Evolutionary conservation across 2,329 filamentous ascomycete species (phyloP).

Genomic region (Aspergillus ustus): DNA sequence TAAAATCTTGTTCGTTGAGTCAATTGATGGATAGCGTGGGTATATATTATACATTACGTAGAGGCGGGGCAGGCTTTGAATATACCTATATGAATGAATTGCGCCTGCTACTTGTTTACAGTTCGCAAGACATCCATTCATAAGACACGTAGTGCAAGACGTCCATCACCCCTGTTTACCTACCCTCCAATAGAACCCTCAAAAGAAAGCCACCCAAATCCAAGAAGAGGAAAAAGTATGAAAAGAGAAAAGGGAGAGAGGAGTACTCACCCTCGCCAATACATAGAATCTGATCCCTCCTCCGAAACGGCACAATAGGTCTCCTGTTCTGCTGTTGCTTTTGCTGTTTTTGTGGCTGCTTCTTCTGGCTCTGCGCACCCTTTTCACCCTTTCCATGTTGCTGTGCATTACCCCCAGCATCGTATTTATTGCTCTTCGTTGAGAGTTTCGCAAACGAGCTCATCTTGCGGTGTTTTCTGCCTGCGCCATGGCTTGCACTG

Average conservation of each 20-base stretch:
- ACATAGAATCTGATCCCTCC: constrained; percentile 47
- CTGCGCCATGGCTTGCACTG: constrained; percentile 5
- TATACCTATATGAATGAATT: background rate
- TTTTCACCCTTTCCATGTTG: constrained; percentile 15
- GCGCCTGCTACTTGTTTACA: background rate
- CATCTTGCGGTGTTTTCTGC: constrained; percentile 33
- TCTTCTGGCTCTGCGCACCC: background rate
- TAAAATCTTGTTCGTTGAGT: background rate
- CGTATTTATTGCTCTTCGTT: constrained; percentile 18
- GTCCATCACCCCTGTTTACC: background rate
- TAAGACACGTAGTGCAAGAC: background rate
- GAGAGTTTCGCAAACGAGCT: constrained; percentile 33
- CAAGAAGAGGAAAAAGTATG: constrained; percentile 9
- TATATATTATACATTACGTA: background rate
- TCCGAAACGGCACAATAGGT: constrained; percentile 47
- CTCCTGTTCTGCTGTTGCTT: constrained; percentile 31
- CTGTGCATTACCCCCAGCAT: constrained; percentile 9
- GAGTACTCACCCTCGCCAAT: constrained; percentile 49
- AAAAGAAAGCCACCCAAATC: background rate
- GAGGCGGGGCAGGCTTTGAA: background rate
- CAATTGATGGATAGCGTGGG: background rate
- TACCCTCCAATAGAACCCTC: constrained; percentile 8
- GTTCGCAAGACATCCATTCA: background rate
- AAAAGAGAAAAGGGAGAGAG: constrained; percentile 22
- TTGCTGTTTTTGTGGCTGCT: constrained; percentile 18